phyloP scores from a whole-genome alignment of 1,284 basidiomycete genomes.

The Flammula alnicola region DNA sequence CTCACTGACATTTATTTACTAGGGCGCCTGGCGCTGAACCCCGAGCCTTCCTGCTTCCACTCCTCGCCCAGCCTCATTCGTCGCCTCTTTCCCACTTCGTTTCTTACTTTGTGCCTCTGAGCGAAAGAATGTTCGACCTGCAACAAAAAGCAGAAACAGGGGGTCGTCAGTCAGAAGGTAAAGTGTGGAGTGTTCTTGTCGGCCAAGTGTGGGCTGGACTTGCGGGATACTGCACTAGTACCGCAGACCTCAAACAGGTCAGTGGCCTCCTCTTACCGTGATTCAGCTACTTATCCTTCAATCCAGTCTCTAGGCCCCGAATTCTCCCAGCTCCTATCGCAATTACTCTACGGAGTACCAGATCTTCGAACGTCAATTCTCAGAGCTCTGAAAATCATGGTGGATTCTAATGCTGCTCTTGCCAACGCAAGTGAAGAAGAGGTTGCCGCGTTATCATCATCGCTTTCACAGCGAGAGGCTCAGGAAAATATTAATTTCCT shows the following conservation, averaged over 20 bases:
- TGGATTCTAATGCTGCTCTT: slow-evolving; percentile 71
- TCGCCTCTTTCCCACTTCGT: slow-evolving; percentile 87
- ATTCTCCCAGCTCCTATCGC: slow-evolving; percentile 89
- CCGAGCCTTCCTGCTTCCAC: slow-evolving; percentile 91
- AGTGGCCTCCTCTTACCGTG: slow-evolving; percentile 7
- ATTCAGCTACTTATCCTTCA: slow-evolving; percentile 1
- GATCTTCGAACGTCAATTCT: slow-evolving; percentile 85
- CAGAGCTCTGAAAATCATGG: slow-evolving; percentile 79
- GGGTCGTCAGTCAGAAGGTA: slow-evolving; percentile 81
- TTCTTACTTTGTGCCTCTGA: slow-evolving; percentile 90
- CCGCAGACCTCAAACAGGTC: slow-evolving; percentile 62
- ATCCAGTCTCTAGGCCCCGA: slow-evolving; percentile 69
- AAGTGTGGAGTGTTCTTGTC: slow-evolving; percentile 92
- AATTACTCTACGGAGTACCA: slow-evolving; percentile 89
- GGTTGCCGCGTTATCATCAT: slow-evolving; percentile 38
- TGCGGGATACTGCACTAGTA: slow-evolving; percentile 78
- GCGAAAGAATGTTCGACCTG: slow-evolving; percentile 90
- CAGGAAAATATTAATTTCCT: slow-evolving; percentile 76
- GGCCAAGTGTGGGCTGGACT: slow-evolving; percentile 94
- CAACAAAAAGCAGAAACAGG: slow-evolving; percentile 78
- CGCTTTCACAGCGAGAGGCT: slow-evolving; percentile 56
- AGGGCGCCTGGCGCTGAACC: slow-evolving; percentile 70
- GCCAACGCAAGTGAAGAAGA: slow-evolving; percentile 42
- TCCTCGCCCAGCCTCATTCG: slow-evolving; percentile 85
- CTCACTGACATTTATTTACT: background rate